Evolutionary conservation across 257 asterid species (phyloP).

Genomic region (Solanum sparsipilum): DNA sequence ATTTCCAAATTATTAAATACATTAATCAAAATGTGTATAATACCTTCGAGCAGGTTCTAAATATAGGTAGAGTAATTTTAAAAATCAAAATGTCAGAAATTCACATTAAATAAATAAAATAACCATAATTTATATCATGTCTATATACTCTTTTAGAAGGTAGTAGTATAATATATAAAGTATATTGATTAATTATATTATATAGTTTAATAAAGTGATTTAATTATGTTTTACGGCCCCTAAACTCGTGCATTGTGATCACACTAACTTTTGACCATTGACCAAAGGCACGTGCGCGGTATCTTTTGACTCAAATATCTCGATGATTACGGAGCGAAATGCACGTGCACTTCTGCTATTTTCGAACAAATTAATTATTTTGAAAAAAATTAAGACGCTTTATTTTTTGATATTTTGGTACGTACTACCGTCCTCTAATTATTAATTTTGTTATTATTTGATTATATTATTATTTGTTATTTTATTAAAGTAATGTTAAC

Average conservation of each 20-base stretch:
- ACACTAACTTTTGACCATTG: constrained; percentile 47
- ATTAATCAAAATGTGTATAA: neutral
- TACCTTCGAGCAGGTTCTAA: neutral
- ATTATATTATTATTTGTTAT: neutral
- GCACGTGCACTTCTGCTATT: constrained; percentile 23
- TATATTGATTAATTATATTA: neutral
- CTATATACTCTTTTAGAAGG: neutral
- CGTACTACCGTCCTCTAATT: neutral
- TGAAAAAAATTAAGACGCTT: no score
- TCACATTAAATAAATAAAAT: neutral
- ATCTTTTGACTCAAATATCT: constrained; percentile 61
- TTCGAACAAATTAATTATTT: no score
- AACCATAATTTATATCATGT: neutral
- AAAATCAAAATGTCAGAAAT: neutral
- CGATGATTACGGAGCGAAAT: constrained; percentile 32
- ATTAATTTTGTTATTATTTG: neutral
- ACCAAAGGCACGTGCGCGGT: constrained; percentile 61
- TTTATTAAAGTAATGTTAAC: neutral
- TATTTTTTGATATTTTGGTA: neutral
- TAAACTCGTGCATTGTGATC: constrained; percentile 50
- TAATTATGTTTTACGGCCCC: constrained; percentile 1
- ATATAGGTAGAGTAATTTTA: neutral
- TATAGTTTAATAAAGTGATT: neutral
- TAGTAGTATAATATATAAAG: neutral
- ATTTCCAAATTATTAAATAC: neutral